Conservation (phyloP, 1,139 yeast genomes). For the Pneumocystis jirovecii region DNA sequence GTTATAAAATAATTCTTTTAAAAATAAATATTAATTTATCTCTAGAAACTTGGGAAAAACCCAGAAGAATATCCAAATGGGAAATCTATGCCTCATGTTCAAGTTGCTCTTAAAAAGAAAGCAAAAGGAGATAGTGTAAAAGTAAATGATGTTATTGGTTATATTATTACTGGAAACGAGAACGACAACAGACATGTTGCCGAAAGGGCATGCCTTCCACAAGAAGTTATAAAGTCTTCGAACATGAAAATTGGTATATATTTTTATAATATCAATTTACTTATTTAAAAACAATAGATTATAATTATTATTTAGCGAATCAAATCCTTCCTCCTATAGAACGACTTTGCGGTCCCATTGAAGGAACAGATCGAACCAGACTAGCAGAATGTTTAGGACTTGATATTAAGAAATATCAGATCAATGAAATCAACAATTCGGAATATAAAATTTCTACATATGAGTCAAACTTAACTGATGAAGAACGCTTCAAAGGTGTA, state of each 20-base stretch:
- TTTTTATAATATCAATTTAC: neutral
- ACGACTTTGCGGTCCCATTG: constrained; percentile 70
- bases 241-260: neutral
- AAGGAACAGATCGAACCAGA: constrained; percentile 70
- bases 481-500: constrained; percentile 63
- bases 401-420: constrained; percentile 50
- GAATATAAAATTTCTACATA: constrained; percentile 47
- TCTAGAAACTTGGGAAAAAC: constrained; percentile 29
- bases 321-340: constrained; percentile 87
- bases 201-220: constrained; percentile 17
- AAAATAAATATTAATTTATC: constrained; percentile 16
- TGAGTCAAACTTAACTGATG: constrained; percentile 68
- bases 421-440: constrained; percentile 17
- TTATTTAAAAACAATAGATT: constrained; percentile 46
- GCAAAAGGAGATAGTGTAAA: constrained; percentile 70
- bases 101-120: constrained; percentile 70
- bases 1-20: constrained; percentile 19
- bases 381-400: constrained; percentile 66
- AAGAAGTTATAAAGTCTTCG: constrained; percentile 17
- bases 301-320: constrained; percentile 64
- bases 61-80: constrained; percentile 34
- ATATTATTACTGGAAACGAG: constrained; percentile 46
- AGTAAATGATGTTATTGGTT: constrained; percentile 84
- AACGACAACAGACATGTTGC: constrained; percentile 22
- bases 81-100: constrained; percentile 81